Base-by-base conservation (phyloP, 148 eudicot species). In the Silene conica region DNA sequence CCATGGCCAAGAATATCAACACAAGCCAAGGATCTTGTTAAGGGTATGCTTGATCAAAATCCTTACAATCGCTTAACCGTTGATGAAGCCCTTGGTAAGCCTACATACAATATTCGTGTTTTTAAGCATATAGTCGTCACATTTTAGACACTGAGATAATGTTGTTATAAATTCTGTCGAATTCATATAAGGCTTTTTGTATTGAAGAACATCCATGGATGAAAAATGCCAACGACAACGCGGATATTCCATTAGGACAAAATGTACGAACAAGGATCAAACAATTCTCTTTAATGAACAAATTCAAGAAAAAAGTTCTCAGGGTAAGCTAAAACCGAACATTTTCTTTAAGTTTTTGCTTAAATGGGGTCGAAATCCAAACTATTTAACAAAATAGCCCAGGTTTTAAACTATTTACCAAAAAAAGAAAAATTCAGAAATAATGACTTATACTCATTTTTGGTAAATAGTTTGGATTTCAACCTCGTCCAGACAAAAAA, bases 261-360 rank as follows among this genome's bases (percentile, higher is more conserved):
- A 80, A 81, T 55, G 98, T 95, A 18, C 81, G 88, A 72, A 71
- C 88, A 14, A 92, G 90, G 83, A 95, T 95, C 69, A 89, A 92
- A 80, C 98, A 95, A 71, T 95, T 95, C 81, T 87, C 93, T 0
- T 84, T 95, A 84, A 92, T 95, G 98, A 95, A 92, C 78, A 95
- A 95, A 79, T 92, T 95, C 89, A 95, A 95, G 86, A 95, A 86
- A 77, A 92, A 84, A 74, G 98, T 90, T 41, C 88, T 95, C 3
- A 71, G 92, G 74, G 98, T 95, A 89, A 88, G 95, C 70, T 19
- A n/a, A 15, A 16, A 65, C 69, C 41, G 0, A 65, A 18, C 50
- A 2, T 14, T n/a, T 41, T 38, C n/a, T n/a, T n/a, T n/a, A n/a
- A n/a, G n/a, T n/a, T n/a, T n/a, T n/a, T n/a, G n/a, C n/a, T n/a